phyloP scores from a whole-genome alignment of 805 yeast species.

The Saturnispora sekii region DNA sequence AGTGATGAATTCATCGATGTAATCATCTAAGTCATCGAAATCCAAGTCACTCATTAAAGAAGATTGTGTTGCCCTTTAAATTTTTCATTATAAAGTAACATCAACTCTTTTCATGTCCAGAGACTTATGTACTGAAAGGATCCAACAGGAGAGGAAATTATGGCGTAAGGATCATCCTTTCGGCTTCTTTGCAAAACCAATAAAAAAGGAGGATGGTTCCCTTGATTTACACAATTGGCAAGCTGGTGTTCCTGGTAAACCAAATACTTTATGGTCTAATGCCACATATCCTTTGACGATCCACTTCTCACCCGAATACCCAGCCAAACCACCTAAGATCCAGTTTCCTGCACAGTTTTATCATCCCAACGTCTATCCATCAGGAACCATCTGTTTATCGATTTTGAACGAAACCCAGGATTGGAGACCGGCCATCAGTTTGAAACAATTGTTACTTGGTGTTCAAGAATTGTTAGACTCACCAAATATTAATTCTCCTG shows the following conservation, averaged over 20 bases:
- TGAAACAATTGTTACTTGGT: slow-evolving; percentile 83
- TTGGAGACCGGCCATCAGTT: slow-evolving; percentile 95
- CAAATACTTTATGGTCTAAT: slow-evolving; percentile 77
- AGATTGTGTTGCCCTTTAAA: background rate
- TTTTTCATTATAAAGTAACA: background rate
- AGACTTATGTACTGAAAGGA: slow-evolving; percentile 61
- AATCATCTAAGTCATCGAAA: slow-evolving; percentile 71
- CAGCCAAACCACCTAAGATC: slow-evolving; percentile 94
- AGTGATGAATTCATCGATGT: slow-evolving; percentile 77
- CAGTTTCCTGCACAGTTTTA: slow-evolving; percentile 82
- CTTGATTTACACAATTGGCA: slow-evolving; percentile 82
- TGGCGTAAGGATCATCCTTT: slow-evolving; percentile 99
- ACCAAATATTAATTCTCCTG: slow-evolving; percentile 95
- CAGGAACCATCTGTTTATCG: slow-evolving; percentile 91
- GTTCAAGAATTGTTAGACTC: slow-evolving; percentile 82
- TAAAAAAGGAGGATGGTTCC: slow-evolving; percentile 69
- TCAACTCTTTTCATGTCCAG: background rate
- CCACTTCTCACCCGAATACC: slow-evolving; percentile 82
- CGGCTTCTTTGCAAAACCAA: slow-evolving; percentile 91
- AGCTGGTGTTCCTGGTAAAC: slow-evolving; percentile 93
- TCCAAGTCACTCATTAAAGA: slow-evolving; percentile 39
- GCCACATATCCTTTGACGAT: slow-evolving; percentile 84
- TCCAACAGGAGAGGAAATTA: slow-evolving; percentile 90
- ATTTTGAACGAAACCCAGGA: slow-evolving; percentile 92
- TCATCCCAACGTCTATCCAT: slow-evolving; percentile 96